Evolutionary conservation across 176 grass and related monocot species (phyloP).

Genomic region (Raddia distichophylla): DNA sequence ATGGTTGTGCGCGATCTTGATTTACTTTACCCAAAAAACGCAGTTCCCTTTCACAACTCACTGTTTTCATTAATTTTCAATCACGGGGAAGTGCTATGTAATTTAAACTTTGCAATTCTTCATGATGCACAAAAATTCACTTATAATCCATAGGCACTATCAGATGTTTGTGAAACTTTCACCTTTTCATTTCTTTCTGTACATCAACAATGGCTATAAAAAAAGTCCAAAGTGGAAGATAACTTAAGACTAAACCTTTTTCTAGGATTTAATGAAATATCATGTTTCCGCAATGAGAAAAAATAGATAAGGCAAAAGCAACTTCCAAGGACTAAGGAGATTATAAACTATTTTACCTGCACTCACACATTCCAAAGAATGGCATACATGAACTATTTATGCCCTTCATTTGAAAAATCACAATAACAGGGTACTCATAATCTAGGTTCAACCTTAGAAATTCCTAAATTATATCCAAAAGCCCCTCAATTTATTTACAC

Average conservation of each 20-base stretch:
- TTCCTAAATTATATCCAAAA: too few relatives aligned
- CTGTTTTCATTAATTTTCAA: slow-evolving; percentile 33
- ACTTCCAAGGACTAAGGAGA: too few relatives aligned
- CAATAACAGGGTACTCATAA: too few relatives aligned
- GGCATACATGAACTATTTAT: too few relatives aligned
- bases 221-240: slow-evolving; percentile 1
- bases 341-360: too few relatives aligned
- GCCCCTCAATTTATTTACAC: too few relatives aligned
- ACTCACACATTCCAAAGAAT: too few relatives aligned
- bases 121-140: not conserved
- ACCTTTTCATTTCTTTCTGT: slow-evolving; percentile 1
- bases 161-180: not conserved
- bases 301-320: too few relatives aligned
- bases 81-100: not conserved
- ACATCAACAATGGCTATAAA: not conserved
- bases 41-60: slow-evolving; percentile 3
- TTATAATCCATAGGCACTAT: not conserved
- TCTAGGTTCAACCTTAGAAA: too few relatives aligned
- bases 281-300: too few relatives aligned
- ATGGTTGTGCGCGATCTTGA: not conserved
- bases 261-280: not conserved
- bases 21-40: slow-evolving; percentile 1
- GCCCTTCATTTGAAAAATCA: too few relatives aligned
- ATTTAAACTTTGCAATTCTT: not conserved
- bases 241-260: not conserved